Conservation (phyloP, 1,139 yeast genomes). For the Yamadazyma membranifaciens region DNA sequence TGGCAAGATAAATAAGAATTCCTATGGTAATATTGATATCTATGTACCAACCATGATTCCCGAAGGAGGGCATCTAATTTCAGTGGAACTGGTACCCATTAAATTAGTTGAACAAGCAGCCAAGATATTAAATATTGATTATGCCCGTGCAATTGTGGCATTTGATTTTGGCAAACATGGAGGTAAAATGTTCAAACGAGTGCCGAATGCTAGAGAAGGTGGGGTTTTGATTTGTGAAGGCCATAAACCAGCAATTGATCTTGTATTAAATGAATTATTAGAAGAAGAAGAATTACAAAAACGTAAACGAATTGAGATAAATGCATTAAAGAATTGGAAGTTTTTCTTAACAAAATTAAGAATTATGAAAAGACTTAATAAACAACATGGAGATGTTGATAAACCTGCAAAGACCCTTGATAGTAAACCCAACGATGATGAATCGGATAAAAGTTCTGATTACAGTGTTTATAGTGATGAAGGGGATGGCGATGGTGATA, state of each 20-base stretch:
- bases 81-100: constrained; percentile 28
- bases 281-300: constrained; percentile 56
- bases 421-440: constrained; percentile 10
- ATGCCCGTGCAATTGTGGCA: constrained; percentile 83
- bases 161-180: constrained; percentile 59
- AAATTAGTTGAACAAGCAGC: constrained; percentile 70
- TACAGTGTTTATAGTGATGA: constrained; percentile 14
- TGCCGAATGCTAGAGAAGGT: constrained; percentile 64
- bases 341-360: constrained; percentile 67
- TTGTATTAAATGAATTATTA: constrained; percentile 53
- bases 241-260: constrained; percentile 62
- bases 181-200: constrained; percentile 21
- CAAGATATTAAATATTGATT: constrained; percentile 64
- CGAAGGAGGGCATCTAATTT: constrained; percentile 59
- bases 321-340: constrained; percentile 72
- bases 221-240: constrained; percentile 76
- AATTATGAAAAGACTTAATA: constrained; percentile 66
- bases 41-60: constrained; percentile 83
- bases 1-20: constrained; percentile 72
- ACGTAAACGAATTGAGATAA: constrained; percentile 42
- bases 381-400: constrained; percentile 57
- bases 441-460: constrained; percentile 9
- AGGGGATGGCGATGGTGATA: constrained; percentile 3
- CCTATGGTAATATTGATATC: constrained; percentile 79
- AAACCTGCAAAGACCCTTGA: constrained; percentile 7